These are phyloP conservation scores for Petrea volubilis DNA, from an alignment of 257 asterid species.

Conservation along the genomic window DNA sequence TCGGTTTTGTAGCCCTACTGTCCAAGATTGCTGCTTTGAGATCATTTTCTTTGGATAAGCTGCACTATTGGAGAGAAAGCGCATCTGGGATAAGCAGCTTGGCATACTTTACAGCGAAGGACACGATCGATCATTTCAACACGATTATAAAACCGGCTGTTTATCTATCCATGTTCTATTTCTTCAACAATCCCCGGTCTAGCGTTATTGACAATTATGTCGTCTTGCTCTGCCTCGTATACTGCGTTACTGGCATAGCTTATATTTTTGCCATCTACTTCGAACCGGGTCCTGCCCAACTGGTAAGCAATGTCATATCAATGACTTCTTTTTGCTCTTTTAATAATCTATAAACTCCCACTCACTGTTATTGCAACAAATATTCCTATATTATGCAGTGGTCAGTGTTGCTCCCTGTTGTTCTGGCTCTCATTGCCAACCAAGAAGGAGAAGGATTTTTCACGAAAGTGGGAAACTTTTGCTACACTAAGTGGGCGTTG, in stretches of 20 bases:
- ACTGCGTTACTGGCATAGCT: constrained; percentile 97
- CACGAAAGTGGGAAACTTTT: constrained; percentile 39
- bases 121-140: constrained; percentile 84
- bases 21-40: constrained; percentile 91
- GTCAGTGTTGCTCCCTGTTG: constrained; percentile 71
- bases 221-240: constrained; percentile 78
- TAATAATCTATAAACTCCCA: too few species aligned
- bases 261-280: constrained; percentile 87
- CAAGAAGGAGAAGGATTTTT: constrained; percentile 49
- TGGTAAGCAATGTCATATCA: constrained; percentile 56
- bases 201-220: constrained; percentile 69
- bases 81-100: constrained; percentile 96
- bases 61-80: constrained; percentile 98
- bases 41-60: constrained; percentile 82
- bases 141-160: constrained; percentile 88
- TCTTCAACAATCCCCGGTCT: constrained; percentile 97
- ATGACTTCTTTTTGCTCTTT: too few species aligned
- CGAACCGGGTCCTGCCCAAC: constrained; percentile 87
- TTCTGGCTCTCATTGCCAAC: constrained; percentile 59
- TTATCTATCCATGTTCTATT: constrained; percentile 93
- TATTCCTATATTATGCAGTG: constrained; percentile 38
- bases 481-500: constrained; percentile 73
- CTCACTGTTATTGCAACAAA: too few species aligned
- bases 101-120: constrained; percentile 93
- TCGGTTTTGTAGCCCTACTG: constrained; percentile 63